Base-by-base conservation (phyloP, 495 filamentous ascomycete genomes). In the Lophiostoma macrostomum region DNA sequence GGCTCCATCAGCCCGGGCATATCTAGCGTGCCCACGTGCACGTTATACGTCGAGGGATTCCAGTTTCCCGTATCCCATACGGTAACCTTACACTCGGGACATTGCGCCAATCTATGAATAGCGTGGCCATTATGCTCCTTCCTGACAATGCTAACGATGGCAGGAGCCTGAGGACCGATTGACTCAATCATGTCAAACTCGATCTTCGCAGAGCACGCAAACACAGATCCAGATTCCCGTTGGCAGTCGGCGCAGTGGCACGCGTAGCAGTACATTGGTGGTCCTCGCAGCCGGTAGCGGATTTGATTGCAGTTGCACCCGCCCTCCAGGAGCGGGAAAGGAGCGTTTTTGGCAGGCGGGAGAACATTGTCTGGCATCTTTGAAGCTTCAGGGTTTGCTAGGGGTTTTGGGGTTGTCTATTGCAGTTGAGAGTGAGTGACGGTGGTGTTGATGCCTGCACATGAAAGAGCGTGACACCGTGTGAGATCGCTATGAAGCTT, bases 211-310 rank as follows among this genome's bases (percentile, higher is more conserved):
- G 30, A 47, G 11, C 11, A 7, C 14, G 47, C 38, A 16, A 52
- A 58, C 13, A 20, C 38, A 1, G 55, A 58, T 12, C 55, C 55
- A 8, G 55, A 20, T 11, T 14, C 12, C 32, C 37, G 37, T 12
- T 58, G 55, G 40, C 55, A 58, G 30, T 53, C 48, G 3, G 16
- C 3, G 18, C 55, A 58, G 48, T 58, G 48, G 31, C 55, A 58
- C 1, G 55, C 55, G 32, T 53, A 42, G 34, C 39, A 45, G 23
- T 19, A 58, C 12, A 58, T n/a, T 1, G 55, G 55, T 14, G 55
- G 38, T 16, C 20, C 13, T n/a, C 36, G 11, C 12, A 58, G 5
- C 5, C 48, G 29, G 29, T 58, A 58, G 31, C 47, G 39, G 24
- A 47, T 23, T 8, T 11, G 7, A 11, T 31, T 32, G 18, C 55